A percentile compares a stretch with the other conserved stretches of the same genome.
phyloP scores from a whole-genome alignment of 176 grass and related monocot species.

The Alopecurus myosuroides region DNA sequence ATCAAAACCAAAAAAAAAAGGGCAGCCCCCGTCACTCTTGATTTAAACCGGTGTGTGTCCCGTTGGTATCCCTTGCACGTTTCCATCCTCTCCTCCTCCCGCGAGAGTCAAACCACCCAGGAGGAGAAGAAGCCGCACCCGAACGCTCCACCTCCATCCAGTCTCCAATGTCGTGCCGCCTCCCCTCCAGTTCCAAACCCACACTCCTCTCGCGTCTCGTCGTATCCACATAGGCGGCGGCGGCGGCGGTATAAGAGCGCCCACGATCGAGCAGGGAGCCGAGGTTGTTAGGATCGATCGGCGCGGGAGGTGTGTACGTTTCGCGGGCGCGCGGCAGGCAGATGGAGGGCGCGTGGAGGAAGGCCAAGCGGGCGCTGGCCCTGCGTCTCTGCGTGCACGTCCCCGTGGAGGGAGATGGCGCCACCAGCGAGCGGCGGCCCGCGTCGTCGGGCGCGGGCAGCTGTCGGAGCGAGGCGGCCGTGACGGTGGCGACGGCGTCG shows the following conservation, averaged over 20 bases:
- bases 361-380: slow-evolving; percentile 58
- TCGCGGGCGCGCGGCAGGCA: not conserved
- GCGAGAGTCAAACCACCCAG: slow-evolving; percentile 25
- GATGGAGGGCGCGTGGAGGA: slow-evolving; percentile 84
- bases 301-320: not conserved
- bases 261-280: not conserved
- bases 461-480: slow-evolving; percentile 4
- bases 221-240: not conserved
- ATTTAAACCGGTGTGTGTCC: slow-evolving; percentile 24
- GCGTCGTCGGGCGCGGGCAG: not conserved
- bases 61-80: not conserved
- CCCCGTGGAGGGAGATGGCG: not conserved
- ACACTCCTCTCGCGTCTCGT: not conserved
- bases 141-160: slow-evolving; percentile 20
- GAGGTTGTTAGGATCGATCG: not conserved
- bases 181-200: slow-evolving; percentile 1
- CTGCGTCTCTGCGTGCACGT: slow-evolving; percentile 40
- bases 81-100: not conserved
- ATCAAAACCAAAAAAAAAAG: too few species aligned
- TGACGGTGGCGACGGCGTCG: not conserved
- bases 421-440: not conserved
- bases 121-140: not conserved
- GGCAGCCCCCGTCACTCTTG: not conserved
- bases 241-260: not conserved
- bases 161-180: slow-evolving; percentile 3